Base-by-base conservation (phyloP, 2,329 filamentous ascomycete genomes). In the Colletotrichum navitas region DNA sequence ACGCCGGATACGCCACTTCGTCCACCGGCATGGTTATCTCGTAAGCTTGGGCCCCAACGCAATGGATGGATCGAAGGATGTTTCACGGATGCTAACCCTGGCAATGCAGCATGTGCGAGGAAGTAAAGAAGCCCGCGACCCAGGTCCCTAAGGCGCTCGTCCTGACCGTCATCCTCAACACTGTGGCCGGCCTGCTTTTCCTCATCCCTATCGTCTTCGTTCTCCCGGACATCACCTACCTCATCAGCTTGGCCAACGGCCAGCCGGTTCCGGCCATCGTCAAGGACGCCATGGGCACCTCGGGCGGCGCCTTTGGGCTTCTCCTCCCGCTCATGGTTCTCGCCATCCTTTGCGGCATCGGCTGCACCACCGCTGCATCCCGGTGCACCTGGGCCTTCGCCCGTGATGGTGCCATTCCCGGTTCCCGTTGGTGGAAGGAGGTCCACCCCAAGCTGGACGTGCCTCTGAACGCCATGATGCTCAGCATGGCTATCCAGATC, bases 21-120 rank as follows among this genome's bases (percentile, higher is more conserved):
- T 92, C 91, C 21, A 93, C 91, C 0, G 92, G 92, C 81, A 94
- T 94, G 92, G 91, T 94, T 71, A 91, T 94, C 78, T 92, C 90
- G 89, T 91, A 82, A 85, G 89, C 85, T 60, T 72, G 36, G 69
- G n/a, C n/a, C 45, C 32, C 21, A 59, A 66, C 66, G 43, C 64
- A 60, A 65, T 71, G 49, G 3, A 24, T 12, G 45, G 5, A n/a
- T 11, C 1, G 10, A 24, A 12, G 10, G 16, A 68, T 62, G 58
- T 71, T 63, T 8, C n/a, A 41, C 14, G n/a, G 34, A 58, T 41
- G 52, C 32, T 74, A 62, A 70, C 63, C 43, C 32, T 4, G 26
- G 68, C 74, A 41, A 73, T 72, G 47, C 71, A 91, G 88, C 73
- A 93, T 93, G 91, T 93, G 90, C 76, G 92, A 94, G 80, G 92